Percentiles rank a stretch among this genome's conserved stretches.
Conservation (phyloP, 148 eudicot species). For the Rhododendron williamsianum region DNA sequence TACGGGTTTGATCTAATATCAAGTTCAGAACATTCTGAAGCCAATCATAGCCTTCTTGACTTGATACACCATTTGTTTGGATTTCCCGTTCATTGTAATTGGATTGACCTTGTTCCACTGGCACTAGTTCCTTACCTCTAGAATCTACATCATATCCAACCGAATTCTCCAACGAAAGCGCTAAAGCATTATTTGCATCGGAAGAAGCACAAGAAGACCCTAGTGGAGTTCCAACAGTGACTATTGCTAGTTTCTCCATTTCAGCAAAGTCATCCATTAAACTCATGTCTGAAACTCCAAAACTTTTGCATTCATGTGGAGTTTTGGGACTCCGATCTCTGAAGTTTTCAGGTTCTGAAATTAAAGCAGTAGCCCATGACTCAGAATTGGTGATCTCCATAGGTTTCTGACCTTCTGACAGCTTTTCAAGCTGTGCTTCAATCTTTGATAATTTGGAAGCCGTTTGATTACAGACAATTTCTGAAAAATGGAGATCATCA, state of each 20-base stretch:
- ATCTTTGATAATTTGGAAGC: conserved; percentile 33
- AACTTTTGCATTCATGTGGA: conserved; percentile 15
- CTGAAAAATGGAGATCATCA: conserved; percentile 40
- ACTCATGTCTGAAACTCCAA: conserved; percentile 37
- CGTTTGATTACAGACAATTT: conserved; percentile 26
- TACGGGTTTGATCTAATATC: conserved; percentile 55
- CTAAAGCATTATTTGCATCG: not conserved
- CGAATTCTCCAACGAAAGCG: not conserved
- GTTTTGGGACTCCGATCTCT: conserved; percentile 17
- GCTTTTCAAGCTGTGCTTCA: conserved; percentile 40
- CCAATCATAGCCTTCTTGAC: conserved; percentile 35
- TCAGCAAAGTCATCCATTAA: conserved; percentile 53
- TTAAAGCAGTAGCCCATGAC: conserved; percentile 36
- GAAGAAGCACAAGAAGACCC: conserved; percentile 18
- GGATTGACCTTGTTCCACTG: conserved; percentile 18
- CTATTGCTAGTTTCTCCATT: conserved; percentile 57
- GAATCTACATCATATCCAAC: conserved; percentile 14
- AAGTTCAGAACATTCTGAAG: conserved; percentile 39
- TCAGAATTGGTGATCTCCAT: conserved; percentile 30
- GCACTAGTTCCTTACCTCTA: conserved; percentile 36
- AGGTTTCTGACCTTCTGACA: conserved; percentile 22
- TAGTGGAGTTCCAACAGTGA: conserved; percentile 20
- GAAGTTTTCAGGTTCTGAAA: conserved; percentile 35
- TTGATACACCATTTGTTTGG: not conserved
- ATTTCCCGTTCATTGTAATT: not conserved